These are phyloP conservation scores for Mesotaenium endlicherianum DNA, from an alignment of 139 green algal genomes.

Conservation along the genomic window DNA sequence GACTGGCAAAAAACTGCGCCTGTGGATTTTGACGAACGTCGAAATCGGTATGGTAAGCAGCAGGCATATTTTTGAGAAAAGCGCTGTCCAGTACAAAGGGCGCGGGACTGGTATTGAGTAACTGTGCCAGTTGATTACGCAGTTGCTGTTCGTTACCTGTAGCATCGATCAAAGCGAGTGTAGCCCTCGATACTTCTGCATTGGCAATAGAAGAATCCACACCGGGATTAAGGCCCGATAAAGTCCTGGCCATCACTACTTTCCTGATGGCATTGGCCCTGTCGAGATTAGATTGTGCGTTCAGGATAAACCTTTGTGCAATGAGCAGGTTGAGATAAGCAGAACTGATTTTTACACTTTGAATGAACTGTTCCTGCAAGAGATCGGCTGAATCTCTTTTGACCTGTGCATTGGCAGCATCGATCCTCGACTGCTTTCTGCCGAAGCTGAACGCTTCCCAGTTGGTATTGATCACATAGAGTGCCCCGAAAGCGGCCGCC, in stretches of 20 bases:
- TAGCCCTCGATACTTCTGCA: neutral
- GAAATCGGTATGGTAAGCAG: too few species aligned
- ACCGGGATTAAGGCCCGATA: neutral
- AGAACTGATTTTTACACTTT: neutral
- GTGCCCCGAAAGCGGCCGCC: neutral
- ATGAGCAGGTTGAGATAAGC: neutral
- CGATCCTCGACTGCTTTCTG: neutral
- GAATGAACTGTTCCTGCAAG: neutral
- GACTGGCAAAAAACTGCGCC: neutral
- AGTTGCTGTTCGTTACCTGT: neutral
- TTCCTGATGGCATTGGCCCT: neutral
- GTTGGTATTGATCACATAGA: neutral
- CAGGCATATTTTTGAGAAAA: neutral
- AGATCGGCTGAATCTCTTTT: neutral
- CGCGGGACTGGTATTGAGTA: neutral
- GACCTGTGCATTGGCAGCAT: neutral
- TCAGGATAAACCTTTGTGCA: too few species aligned
- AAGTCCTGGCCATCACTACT: neutral
- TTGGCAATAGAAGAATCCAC: neutral
- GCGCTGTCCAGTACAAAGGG: neutral
- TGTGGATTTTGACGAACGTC: neutral
- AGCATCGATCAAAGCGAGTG: neutral
- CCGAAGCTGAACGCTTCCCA: neutral
- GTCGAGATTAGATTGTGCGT: neutral
- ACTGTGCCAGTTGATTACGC: neutral